phyloP scores from a whole-genome alignment of 495 filamentous ascomycete genomes.

The Neurospora tetrasperma region DNA sequence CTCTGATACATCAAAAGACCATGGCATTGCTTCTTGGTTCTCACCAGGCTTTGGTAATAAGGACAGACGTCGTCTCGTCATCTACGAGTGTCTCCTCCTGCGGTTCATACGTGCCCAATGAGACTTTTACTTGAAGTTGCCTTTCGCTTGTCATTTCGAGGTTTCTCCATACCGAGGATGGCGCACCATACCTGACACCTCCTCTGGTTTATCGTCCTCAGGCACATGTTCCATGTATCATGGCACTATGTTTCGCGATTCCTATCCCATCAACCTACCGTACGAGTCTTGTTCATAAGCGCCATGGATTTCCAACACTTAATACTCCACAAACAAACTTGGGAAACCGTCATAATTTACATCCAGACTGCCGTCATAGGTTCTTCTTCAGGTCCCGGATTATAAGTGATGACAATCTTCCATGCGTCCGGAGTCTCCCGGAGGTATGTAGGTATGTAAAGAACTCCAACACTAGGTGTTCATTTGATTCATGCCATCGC shows the following conservation, averaged over 20 bases:
- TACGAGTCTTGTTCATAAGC: neutral
- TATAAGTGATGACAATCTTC: neutral
- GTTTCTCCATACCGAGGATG: no score
- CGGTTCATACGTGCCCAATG: neutral
- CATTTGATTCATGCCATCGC: neutral
- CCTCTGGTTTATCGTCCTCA: no score
- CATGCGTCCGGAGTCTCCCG: neutral
- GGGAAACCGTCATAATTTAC: neutral
- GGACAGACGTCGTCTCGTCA: neutral
- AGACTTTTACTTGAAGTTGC: neutral
- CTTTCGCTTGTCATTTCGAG: no score
- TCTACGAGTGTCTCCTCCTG: neutral
- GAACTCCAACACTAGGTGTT: neutral
- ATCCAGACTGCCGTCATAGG: neutral
- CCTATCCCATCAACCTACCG: neutral
- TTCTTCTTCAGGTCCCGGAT: neutral
- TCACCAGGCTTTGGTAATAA: neutral
- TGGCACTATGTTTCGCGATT: neutral
- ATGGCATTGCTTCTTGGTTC: no score
- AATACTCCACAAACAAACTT: neutral
- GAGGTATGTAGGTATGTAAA: no score
- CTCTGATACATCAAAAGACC: no score
- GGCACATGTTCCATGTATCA: neutral
- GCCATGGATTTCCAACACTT: neutral
- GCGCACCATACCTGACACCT: no score